Base-by-base conservation (phyloP, 331 rosid genomes). In the Malus hybrid region DNA sequence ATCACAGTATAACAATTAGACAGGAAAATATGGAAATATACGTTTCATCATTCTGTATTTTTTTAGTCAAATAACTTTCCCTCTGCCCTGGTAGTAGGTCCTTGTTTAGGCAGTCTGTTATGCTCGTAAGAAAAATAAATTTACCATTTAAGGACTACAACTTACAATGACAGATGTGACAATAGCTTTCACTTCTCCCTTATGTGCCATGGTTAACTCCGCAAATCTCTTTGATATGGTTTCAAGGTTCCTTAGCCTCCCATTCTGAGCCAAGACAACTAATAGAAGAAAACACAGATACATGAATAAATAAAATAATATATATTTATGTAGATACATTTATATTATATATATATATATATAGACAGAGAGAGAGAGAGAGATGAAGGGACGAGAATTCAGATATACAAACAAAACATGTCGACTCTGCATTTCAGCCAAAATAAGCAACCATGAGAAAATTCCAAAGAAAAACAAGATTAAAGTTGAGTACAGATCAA, bases 141-240 rank as follows among this genome's bases (percentile, higher is more conserved):
- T 22, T 57, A 63, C 18, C 24, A 14, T 5, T 12, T 10, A 13
- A 19, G 53, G 14, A 33, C 20, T 28, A 57, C 63, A 72, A 82
- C 97, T 86, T 87, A 92, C 99, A 81, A 92, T 62, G 61, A 92
- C 96, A 5, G 90, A 82, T 62, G 96, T 92, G 77, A 94, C 97
- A 71, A 58, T 81, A 53, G 91, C 97, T 85, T 85, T 90, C 85
- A 90, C 93, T 84, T 87, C 88, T 75, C 99, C 99, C 82, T 80
- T 90, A 33, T 90, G 88, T 58, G 96, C 97, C 97, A 90, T 94
- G 56, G 97, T 88, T 84, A 92, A 80, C 81, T 88, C 93, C 11
- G 0, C 19, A 73, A 88, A 90, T 86, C 83, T 88, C 89, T 90
- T 89, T 30, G 88, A 78, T 44, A 94, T 92, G 79, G 75, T 84